These are phyloP conservation scores for Perkinsus marinus DNA, from an alignment of 169 alveolate species.

Conservation along the genomic window DNA sequence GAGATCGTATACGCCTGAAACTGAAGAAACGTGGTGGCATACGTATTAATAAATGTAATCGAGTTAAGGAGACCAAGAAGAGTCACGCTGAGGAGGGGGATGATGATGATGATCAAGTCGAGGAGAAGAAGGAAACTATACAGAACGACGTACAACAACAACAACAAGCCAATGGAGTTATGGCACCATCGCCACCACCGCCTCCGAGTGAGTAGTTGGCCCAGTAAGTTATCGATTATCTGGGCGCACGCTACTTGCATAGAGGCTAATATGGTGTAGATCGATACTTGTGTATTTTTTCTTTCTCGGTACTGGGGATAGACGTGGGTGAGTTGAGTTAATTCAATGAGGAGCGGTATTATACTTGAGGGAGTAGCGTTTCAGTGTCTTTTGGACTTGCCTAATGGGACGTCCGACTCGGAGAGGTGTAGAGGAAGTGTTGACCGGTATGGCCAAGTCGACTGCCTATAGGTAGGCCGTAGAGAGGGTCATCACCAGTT, in stretches of 20 bases:
- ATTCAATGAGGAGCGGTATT: too few relatives aligned
- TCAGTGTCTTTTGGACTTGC: background rate
- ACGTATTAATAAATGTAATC: background rate
- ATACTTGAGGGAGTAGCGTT: background rate
- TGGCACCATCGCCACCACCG: background rate
- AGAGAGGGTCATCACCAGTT: background rate
- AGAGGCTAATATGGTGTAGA: background rate
- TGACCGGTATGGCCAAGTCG: background rate
- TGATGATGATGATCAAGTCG: too few relatives aligned
- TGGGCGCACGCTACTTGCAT: background rate
- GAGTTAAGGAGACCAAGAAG: background rate
- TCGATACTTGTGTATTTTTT: background rate
- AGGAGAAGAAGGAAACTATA: background rate
- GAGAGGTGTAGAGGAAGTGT: background rate
- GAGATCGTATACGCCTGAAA: background rate
- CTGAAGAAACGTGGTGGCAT: background rate
- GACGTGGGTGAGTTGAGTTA: background rate
- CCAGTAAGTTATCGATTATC: background rate
- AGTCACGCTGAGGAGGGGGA: background rate
- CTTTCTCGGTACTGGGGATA: background rate
- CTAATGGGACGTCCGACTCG: background rate
- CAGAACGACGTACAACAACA: background rate
- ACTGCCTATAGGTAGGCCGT: background rate
- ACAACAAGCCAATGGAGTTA: background rate
- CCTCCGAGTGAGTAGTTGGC: background rate